phyloP scores from a whole-genome alignment of 2,329 filamentous ascomycete genomes.

The Sclerotinia glacialis region DNA sequence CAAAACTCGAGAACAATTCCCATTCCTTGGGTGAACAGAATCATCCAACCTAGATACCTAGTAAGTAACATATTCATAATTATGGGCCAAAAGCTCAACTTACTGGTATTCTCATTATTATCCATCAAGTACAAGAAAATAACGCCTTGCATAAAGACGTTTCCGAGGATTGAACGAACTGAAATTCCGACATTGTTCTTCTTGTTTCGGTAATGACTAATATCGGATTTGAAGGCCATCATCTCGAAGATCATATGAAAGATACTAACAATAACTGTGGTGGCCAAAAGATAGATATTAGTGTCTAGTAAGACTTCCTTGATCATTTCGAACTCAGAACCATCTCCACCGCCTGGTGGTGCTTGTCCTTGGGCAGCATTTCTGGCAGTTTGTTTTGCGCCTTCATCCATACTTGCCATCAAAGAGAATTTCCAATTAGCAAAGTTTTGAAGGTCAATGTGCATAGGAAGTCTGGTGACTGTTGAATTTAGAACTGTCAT shows the following conservation, averaged over 20 bases:
- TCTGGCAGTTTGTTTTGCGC: slow-evolving; percentile 76
- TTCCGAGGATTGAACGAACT: slow-evolving; percentile 90
- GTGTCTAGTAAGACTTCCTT: slow-evolving; percentile 94
- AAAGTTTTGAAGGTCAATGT: slow-evolving; percentile 79
- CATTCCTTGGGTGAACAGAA: slow-evolving; percentile 77
- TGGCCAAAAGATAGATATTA: slow-evolving; percentile 82
- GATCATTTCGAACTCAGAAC: slow-evolving; percentile 92
- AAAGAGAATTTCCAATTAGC: slow-evolving; percentile 87
- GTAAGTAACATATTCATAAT: slow-evolving; percentile 6
- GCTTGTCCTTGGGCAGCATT: slow-evolving; percentile 61
- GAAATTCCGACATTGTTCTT: slow-evolving; percentile 98
- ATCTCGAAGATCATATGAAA: slow-evolving; percentile 94
- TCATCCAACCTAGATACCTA: slow-evolving; percentile 72
- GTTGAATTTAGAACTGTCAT: slow-evolving; percentile 93
- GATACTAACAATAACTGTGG: slow-evolving; percentile 81
- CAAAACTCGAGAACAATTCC: slow-evolving; percentile 71
- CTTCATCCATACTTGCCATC: slow-evolving; percentile 80
- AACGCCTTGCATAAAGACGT: slow-evolving; percentile 94
- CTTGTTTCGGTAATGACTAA: slow-evolving; percentile 98
- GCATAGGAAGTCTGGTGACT: slow-evolving; percentile 75
- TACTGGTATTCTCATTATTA: slow-evolving; percentile 88
- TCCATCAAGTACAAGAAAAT: slow-evolving; percentile 97
- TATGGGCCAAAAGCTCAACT: slow-evolving; percentile 11
- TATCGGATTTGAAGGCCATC: slow-evolving; percentile 95
- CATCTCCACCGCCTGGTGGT: slow-evolving; percentile 74